Conservation (phyloP, 2,329 filamentous ascomycete species). For the Septoria petroselini region DNA sequence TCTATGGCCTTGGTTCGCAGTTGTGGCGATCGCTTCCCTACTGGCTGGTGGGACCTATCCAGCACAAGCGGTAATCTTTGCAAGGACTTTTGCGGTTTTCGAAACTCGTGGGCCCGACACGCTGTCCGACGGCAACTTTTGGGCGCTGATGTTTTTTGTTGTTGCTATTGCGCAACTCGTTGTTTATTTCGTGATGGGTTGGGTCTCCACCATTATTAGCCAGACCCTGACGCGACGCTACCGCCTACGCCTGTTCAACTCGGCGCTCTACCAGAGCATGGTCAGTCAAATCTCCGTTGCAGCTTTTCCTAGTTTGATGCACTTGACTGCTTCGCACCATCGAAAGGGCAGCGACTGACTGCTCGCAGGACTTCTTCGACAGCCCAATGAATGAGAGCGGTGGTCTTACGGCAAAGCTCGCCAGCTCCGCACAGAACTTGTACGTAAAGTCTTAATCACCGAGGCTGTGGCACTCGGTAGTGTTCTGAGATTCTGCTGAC, state of each 20-base stretch:
- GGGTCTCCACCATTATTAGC: constrained; percentile 10
- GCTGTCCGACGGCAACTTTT: constrained; percentile 48
- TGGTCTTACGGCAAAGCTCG: constrained; percentile 43
- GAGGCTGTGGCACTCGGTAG: too few relatives aligned
- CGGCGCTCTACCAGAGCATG: constrained; percentile 20
- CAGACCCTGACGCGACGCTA: constrained; percentile 32
- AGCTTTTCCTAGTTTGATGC: too few relatives aligned
- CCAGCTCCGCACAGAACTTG: constrained; percentile 50
- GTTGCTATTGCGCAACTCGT: constrained; percentile 48
- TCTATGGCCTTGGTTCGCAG: constrained; percentile 40
- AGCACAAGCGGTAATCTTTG: constrained; percentile 50
- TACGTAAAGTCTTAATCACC: too few relatives aligned
- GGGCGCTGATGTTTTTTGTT: constrained; percentile 55
- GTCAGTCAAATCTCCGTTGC: too few relatives aligned
- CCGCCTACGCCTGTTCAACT: constrained; percentile 34
- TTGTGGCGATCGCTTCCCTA: constrained; percentile 37
- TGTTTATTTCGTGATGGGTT: constrained; percentile 48
- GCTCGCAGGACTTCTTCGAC: constrained; percentile 81
- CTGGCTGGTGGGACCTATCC: constrained; percentile 44
- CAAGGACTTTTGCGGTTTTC: constrained; percentile 49
- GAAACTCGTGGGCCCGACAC: constrained; percentile 39
- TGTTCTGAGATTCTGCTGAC: too few relatives aligned
- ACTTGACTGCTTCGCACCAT: background rate
- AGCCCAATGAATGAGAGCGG: constrained; percentile 46
- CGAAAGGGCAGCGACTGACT: background rate